phyloP scores from a whole-genome alignment of 2,329 filamentous ascomycete genomes.

The Penicillium sp. region DNA sequence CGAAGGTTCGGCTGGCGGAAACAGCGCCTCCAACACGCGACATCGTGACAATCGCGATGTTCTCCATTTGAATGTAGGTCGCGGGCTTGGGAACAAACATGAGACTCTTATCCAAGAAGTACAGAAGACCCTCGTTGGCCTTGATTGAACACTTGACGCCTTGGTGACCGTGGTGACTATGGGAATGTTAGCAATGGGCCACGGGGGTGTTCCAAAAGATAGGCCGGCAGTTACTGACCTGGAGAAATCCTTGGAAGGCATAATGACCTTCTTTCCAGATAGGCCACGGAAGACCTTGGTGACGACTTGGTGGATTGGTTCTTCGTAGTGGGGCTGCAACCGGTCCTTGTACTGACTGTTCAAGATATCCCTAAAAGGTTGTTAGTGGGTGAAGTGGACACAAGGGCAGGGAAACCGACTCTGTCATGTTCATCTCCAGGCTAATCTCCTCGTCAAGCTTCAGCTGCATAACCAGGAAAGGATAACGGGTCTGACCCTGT shows the following conservation, averaged over 20 bases:
- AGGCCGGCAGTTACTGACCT: slow-evolving; percentile 48
- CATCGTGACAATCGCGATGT: slow-evolving; percentile 87
- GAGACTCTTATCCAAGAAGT: slow-evolving; percentile 96
- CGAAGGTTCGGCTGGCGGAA: slow-evolving; percentile 91
- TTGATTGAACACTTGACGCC: slow-evolving; percentile 99
- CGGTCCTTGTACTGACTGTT: slow-evolving; percentile 86
- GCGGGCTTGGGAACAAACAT: slow-evolving; percentile 99
- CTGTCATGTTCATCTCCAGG: slow-evolving; percentile 92
- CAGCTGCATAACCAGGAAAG: slow-evolving; percentile 98
- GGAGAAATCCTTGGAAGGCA: slow-evolving; percentile 89
- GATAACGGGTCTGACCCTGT: slow-evolving; percentile 95
- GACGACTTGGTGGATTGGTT: slow-evolving; percentile 88
- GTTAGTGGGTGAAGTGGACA: slow-evolving; percentile 11
- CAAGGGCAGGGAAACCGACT: slow-evolving; percentile 43
- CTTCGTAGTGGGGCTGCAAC: slow-evolving; percentile 84
- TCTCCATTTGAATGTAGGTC: slow-evolving; percentile 94
- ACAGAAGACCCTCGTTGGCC: slow-evolving; percentile 94
- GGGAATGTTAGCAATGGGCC: slow-evolving; percentile 12
- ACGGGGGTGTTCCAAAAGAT: not conserved
- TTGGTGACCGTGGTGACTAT: slow-evolving; percentile 78
- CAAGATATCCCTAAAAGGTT: slow-evolving; percentile 60
- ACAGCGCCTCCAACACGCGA: slow-evolving; percentile 92
- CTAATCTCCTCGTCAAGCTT: slow-evolving; percentile 97
- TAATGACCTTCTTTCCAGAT: slow-evolving; percentile 91
- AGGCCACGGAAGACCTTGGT: slow-evolving; percentile 93